A percentile compares a stretch with the other conserved stretches of the same genome.
These are phyloP conservation scores for Paraphoma sp. DNA, from an alignment of 2,329 filamentous ascomycete genomes.

Conservation along the genomic window DNA sequence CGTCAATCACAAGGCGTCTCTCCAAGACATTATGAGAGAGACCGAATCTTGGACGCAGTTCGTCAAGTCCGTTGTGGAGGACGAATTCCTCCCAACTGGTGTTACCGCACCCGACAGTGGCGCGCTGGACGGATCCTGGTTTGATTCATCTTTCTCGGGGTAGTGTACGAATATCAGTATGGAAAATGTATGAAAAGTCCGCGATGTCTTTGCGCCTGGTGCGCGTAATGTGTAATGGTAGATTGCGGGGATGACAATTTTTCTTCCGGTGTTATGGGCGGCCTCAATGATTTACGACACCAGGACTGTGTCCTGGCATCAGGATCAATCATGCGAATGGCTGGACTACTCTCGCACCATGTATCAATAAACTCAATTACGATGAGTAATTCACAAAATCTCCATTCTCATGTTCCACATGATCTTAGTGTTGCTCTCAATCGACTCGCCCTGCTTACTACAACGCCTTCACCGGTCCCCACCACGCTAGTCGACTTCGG, in stretches of 20 bases:
- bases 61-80: not conserved
- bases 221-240: slow-evolving; percentile 1
- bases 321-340: not conserved
- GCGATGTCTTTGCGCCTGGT: not conserved
- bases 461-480: slow-evolving; percentile 1
- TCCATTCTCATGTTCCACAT: too few relatives aligned
- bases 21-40: slow-evolving; percentile 1
- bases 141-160: not conserved
- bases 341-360: not conserved
- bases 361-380: not conserved
- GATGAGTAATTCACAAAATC: not conserved
- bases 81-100: slow-evolving; percentile 1
- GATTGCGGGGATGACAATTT: not conserved
- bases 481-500: not conserved
- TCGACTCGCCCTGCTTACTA: not conserved
- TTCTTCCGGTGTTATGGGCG: not conserved
- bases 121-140: not conserved
- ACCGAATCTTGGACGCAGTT: slow-evolving; percentile 5
- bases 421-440: too few relatives aligned
- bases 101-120: slow-evolving; percentile 1
- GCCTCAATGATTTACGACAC: not conserved
- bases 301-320: not conserved
- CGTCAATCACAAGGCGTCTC: not conserved
- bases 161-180: not conserved
- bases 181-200: not conserved